Percentiles rank a stretch among this genome's conserved stretches.
Evolutionary conservation across 1,284 basidiomycete species (phyloP).

Genomic region (Cryptococcus neoformans): DNA sequence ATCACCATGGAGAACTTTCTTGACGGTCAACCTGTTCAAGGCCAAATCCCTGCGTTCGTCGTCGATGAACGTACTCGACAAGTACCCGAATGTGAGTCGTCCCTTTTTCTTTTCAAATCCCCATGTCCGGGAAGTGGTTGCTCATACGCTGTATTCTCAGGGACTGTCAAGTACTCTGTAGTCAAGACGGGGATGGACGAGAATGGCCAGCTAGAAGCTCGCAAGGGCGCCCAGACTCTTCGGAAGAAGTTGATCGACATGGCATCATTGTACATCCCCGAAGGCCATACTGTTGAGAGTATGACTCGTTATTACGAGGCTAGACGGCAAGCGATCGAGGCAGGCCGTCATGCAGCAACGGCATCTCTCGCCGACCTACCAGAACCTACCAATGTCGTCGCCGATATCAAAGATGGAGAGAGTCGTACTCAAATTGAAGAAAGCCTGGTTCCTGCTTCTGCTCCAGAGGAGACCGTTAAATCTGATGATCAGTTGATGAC

Average conservation of each 20-base stretch:
- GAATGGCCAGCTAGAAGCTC: slow-evolving; percentile 14
- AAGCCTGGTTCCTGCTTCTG: no score
- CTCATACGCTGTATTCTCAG: slow-evolving; percentile 15
- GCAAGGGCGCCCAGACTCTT: slow-evolving; percentile 11
- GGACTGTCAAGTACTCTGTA: slow-evolving; percentile 41
- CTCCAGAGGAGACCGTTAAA: no score
- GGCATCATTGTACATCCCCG: slow-evolving; percentile 34
- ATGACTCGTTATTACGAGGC: slow-evolving; percentile 21
- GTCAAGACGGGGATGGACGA: slow-evolving; percentile 14
- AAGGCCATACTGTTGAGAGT: slow-evolving; percentile 36
- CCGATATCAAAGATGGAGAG: background rate
- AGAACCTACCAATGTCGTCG: background rate
- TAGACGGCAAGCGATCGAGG: slow-evolving; percentile 1
- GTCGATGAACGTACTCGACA: slow-evolving; percentile 15
- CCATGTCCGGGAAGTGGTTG: background rate
- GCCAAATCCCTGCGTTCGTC: slow-evolving; percentile 24
- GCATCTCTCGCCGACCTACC: background rate
- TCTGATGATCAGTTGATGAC: no score
- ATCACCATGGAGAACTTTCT: slow-evolving; percentile 48
- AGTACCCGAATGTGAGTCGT: slow-evolving; percentile 29
- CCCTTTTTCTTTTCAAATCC: background rate
- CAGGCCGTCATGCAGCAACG: background rate
- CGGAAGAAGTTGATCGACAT: slow-evolving; percentile 23
- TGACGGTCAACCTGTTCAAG: slow-evolving; percentile 35
- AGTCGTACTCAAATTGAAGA: background rate